These are phyloP conservation scores for Neopestalotiopsis clavispora DNA, from an alignment of 2,329 filamentous ascomycete species.

Conservation along the genomic window DNA sequence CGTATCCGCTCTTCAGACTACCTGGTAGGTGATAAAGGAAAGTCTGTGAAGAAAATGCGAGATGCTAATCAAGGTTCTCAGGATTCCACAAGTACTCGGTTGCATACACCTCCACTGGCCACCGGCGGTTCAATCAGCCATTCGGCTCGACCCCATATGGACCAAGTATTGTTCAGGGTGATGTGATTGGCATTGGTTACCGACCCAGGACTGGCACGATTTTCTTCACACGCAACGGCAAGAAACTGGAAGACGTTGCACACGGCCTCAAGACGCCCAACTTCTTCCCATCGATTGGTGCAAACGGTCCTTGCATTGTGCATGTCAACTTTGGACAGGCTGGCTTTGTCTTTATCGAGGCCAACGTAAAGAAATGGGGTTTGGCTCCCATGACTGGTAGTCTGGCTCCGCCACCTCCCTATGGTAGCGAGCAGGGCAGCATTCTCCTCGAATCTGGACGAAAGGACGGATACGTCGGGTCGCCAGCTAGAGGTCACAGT, in stretches of 20 bases:
- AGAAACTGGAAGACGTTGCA: constrained; percentile 92
- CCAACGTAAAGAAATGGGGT: constrained; percentile 99
- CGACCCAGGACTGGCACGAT: constrained; percentile 91
- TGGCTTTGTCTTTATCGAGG: constrained; percentile 98
- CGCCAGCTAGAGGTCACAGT: constrained; percentile 49
- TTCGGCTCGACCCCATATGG: constrained; percentile 82
- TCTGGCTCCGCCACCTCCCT: constrained; percentile 91
- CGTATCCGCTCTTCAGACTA: constrained; percentile 91
- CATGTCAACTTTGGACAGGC: constrained; percentile 98
- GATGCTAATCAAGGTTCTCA: constrained; percentile 37
- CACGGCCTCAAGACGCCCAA: constrained; percentile 95
- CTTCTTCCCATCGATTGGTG: constrained; percentile 96
- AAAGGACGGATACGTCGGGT: constrained; percentile 59
- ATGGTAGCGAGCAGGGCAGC: constrained; percentile 95
- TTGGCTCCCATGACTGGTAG: constrained; percentile 95
- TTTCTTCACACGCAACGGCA: constrained; percentile 98
- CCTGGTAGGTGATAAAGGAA: constrained; percentile 69
- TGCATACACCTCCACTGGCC: constrained; percentile 87
- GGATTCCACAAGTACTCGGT: constrained; percentile 92
- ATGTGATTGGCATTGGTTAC: constrained; percentile 95
- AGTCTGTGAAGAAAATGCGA: constrained; percentile 8
- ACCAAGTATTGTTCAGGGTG: constrained; percentile 85
- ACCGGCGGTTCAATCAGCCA: constrained; percentile 90
- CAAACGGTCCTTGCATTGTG: constrained; percentile 88
- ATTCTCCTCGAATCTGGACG: constrained; percentile 89